Conservation (phyloP, 768 basidiomycete species). For the Hericium alpestre region DNA sequence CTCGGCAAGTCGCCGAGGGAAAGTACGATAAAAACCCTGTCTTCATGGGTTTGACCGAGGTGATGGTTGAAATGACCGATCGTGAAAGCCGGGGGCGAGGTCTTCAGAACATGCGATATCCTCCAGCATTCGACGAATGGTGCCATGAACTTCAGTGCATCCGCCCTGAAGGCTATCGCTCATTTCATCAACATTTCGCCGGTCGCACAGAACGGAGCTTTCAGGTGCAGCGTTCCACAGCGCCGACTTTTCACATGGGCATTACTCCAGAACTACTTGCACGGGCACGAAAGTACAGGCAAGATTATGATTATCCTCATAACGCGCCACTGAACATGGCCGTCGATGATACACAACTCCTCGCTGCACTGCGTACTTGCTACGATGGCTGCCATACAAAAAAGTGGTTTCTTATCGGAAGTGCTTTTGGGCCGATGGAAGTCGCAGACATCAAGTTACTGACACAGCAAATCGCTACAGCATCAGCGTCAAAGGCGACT, state of each 20-base stretch:
- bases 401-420: conserved; percentile 18
- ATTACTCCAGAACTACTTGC: conserved; percentile 17
- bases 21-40: conserved; percentile 18
- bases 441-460: conserved; percentile 17
- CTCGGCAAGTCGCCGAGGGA: conserved; percentile 15
- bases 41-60: conserved; percentile 22
- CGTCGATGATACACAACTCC: conserved; percentile 29
- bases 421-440: conserved; percentile 12
- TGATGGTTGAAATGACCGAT: conserved; percentile 18
- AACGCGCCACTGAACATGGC: conserved; percentile 18
- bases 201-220: conserved; percentile 12
- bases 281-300: conserved; percentile 12
- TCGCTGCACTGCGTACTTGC: conserved; percentile 15
- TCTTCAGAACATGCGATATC: conserved; percentile 26
- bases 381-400: conserved; percentile 14
- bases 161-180: conserved; percentile 20
- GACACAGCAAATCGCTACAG: conserved; percentile 5
- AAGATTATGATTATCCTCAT: conserved; percentile 4
- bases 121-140: conserved; percentile 23
- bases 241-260: conserved; percentile 16
- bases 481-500: conserved; percentile 11
- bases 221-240: conserved; percentile 9
- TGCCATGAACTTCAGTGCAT: conserved; percentile 17
- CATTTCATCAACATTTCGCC: conserved; percentile 15
- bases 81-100: conserved; percentile 20